Conservation (phyloP, 148 eudicot species). For the Rhododendron ovatum region DNA sequence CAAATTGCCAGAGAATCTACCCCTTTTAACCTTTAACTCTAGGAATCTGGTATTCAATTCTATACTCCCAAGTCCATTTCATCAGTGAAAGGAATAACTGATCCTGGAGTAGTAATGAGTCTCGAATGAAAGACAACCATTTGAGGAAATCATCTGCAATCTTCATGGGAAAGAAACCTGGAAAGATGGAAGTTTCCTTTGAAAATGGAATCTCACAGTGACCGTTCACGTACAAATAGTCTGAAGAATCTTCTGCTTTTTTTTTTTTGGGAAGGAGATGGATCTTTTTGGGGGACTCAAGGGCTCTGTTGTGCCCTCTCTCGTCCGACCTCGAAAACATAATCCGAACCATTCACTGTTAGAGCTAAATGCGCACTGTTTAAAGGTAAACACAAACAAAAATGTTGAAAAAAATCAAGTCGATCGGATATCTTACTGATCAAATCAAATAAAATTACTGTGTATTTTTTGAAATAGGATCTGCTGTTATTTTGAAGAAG, state of each 20-base stretch:
- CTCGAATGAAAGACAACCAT: neutral
- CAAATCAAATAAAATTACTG: neutral
- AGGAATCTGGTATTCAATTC: conserved; percentile 7
- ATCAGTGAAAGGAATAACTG: neutral
- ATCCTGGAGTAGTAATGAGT: neutral
- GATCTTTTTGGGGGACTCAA: neutral
- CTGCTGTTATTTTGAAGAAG: neutral
- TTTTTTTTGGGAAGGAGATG: neutral
- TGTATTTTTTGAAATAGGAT: too few species aligned
- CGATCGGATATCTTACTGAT: too few species aligned
- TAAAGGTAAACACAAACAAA: neutral
- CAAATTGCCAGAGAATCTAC: conserved; percentile 2
- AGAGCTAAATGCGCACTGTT: neutral
- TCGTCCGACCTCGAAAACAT: neutral
- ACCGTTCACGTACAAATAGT: neutral
- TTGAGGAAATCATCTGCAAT: neutral
- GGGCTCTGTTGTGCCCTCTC: neutral
- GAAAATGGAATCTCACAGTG: neutral
- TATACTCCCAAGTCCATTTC: neutral
- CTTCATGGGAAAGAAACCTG: neutral
- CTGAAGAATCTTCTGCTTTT: neutral
- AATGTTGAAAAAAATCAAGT: neutral
- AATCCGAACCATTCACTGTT: neutral
- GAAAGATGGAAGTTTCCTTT: neutral
- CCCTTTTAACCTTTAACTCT: neutral